Base-by-base conservation (phyloP, 1,284 basidiomycete genomes). In the Spongispora temasekensis region DNA sequence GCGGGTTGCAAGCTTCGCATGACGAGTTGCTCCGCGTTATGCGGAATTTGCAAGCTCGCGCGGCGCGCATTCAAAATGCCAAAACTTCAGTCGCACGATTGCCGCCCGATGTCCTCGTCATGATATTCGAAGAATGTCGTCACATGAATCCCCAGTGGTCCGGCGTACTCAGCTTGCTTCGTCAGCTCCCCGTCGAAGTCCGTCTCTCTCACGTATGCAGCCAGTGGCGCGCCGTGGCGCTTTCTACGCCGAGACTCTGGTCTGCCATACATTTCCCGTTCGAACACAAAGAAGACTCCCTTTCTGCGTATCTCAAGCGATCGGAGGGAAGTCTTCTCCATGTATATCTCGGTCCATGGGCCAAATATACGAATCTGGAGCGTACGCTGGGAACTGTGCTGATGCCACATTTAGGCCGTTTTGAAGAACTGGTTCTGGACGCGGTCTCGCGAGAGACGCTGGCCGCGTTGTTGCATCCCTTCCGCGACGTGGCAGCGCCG, bases 291-390 rank as follows among this genome's bases (percentile, higher is more conserved):
- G 71, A 75, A 53, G 71, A 64, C 13, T 68, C 74, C 0, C 61
- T 72, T 27, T 23, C 53, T 21, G 71, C 74, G 57, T 72, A 72
- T 57, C 70, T 72, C 59, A 72, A 55, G 42, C 71, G 71, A 63
- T 76, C 73, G 25, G 63, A 70, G 27, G 67, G 71, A 8, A 69
- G 68, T 30, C 64, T 74, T 56, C 70, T 73, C 19, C 65, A 70
- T 6, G 65, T 73, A n/a, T 74, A 75, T 64, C 30, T 73, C 6
- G 71, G 71, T 17, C 71, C 71, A 52, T 75, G 74, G 71, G 72
- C 65, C 56, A 72, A 73, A 44, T 71, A 73, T 44, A 31, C 70
- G 37, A 68, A 71, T 64, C 57, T 75, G 23, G 73, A 75, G 34
- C 70, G 61, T 46, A 66, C 61, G 34, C 53, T 73, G 55, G 56